These are phyloP conservation scores for Elongisporangium undulatum DNA, from an alignment of 352 stramenopile genomes.

Conservation along the genomic window DNA sequence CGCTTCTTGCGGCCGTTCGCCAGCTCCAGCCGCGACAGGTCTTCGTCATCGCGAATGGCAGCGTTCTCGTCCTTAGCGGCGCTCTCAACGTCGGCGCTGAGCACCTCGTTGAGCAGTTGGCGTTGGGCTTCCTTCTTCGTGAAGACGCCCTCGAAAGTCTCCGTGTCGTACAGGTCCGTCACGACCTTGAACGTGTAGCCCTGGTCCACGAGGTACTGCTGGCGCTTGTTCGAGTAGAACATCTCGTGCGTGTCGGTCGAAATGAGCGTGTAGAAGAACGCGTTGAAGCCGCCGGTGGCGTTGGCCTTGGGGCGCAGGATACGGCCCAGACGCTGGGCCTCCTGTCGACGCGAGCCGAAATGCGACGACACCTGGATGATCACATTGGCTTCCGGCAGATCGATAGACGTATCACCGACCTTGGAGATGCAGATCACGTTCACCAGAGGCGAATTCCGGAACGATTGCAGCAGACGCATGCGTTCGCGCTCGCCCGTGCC, in stretches of 20 bases:
- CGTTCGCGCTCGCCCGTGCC: conserved; percentile 92
- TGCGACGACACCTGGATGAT: conserved; percentile 99
- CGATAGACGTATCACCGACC: conserved; percentile 99
- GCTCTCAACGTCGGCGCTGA: conserved; percentile 77
- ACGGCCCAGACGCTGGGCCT: conserved; percentile 98
- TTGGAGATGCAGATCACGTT: conserved; percentile 91
- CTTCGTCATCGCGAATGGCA: conserved; percentile 79
- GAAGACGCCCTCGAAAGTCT: conserved; percentile 76
- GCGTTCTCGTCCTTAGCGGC: conserved; percentile 79
- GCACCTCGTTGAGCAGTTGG: conserved; percentile 71
- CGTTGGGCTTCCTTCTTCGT: conserved; percentile 78
- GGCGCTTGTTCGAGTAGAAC: conserved; percentile 99
- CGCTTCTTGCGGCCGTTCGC: conserved; percentile 69
- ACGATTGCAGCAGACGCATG: conserved; percentile 83
- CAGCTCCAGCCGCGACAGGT: conserved; percentile 69
- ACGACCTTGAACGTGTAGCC: conserved; percentile 99
- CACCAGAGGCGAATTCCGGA: conserved; percentile 77
- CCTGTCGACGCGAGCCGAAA: conserved; percentile 98
- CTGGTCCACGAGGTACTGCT: conserved; percentile 99
- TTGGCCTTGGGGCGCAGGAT: conserved; percentile 98
- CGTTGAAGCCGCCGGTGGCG: conserved; percentile 97
- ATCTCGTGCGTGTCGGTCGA: conserved; percentile 99
- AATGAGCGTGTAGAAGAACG: conserved; percentile 99
- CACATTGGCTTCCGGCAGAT: conserved; percentile 99
- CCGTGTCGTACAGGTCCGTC: conserved; percentile 89